Base-by-base conservation (phyloP, 352 stramenopile genomes). In the Phytophthora litchii region DNA sequence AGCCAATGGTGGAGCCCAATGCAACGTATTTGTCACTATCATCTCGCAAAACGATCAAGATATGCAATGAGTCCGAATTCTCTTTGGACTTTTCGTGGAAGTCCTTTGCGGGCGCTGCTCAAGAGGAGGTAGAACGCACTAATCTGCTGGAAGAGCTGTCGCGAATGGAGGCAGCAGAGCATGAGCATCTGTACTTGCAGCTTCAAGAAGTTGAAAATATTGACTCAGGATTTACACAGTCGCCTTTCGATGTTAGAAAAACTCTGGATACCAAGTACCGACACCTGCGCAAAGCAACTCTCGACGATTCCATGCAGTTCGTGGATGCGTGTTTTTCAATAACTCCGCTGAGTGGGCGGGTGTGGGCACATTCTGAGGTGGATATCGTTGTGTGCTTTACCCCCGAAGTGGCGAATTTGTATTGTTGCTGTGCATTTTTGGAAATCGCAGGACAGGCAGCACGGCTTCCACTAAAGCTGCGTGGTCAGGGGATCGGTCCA, bases 221-320 rank as follows among this genome's bases (percentile, higher is more conserved):
- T 2, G 62, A 74, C 8, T 32, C 54, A 3, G 49, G 36, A 4
- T 55, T 71, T 16, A 59, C 60, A 5, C 56, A 76, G 23, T 91
- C 74, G 12, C 71, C 78, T 7, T 95, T 94, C 51, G 70, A 90
- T 20, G 60, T 59, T 17, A 64, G 68, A 38, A 89, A 84, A 34
- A 70, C 80, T 2, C 70, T 98, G 20, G 82, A 94, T 31, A 88
- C 73, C 41, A 98, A 98, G 81, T 98, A 98, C 76, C 76, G 72
- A 37, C 85, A 97, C 43, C 60, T 98, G 31, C 78, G 86, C 19
- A 94, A 95, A 60, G 92, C 95, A 3, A 74, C 91, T 0, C 69
- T 89, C 4, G 88, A 97, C 25, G 95, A 98, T 64, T 57, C 55
- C 0, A 97, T 98, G 92, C 89, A 97, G 23, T 98, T 98, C 45